Base-by-base conservation (phyloP, 169 alveolate genomes). In the Plasmodium gonderi region DNA sequence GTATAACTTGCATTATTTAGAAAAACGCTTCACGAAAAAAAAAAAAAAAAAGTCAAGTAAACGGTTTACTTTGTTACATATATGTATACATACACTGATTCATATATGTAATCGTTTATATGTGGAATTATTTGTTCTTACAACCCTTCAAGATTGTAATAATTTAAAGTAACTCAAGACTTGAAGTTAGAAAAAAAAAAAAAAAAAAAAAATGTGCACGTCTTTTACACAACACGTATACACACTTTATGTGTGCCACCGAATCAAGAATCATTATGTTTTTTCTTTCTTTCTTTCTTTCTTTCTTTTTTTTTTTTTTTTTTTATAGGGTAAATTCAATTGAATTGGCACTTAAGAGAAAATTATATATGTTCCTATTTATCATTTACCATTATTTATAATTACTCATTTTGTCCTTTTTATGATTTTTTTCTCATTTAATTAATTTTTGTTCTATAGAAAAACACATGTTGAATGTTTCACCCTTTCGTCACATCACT, bases 271-370 rank as follows among this genome's bases (percentile, higher is more conserved):
- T 60, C 26, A n/a, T 36, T 36, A 60, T 23, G 26, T 6, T 54
- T 60, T 60, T 6, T 36, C 6, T 60, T 60, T 60, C 26, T 36
- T 75, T 20, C 33, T 44, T 76, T 78, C 40, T 40, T 36, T 7
- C 26, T 60, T 60, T 60, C 72, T 75, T 20, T 76, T 44, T 36
- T 7, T 60, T 60, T 60, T 60, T 36, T 75, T 20, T 76, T 44
- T 76, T 78, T 78, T 40, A 78, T 78, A 78, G 87, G 40, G 40
- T 67, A 11, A 78, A 38, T 40, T 40, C 20, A 38, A 36, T 78
- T 64, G 29, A 45, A 45, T 14, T 36, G 26, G 72, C 74, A 23
- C 36, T 26, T 78, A 78, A 47, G 87, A 78, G 87, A 78, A 78
- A 78, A 69, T 33, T 11, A 78, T 64, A 49, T 77, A 40, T 20